Evolutionary conservation across 352 stramenopile genomes (phyloP), one percentile per base, ranked within the genome.

Genomic region (Globisporangium middletonii): DNA sequence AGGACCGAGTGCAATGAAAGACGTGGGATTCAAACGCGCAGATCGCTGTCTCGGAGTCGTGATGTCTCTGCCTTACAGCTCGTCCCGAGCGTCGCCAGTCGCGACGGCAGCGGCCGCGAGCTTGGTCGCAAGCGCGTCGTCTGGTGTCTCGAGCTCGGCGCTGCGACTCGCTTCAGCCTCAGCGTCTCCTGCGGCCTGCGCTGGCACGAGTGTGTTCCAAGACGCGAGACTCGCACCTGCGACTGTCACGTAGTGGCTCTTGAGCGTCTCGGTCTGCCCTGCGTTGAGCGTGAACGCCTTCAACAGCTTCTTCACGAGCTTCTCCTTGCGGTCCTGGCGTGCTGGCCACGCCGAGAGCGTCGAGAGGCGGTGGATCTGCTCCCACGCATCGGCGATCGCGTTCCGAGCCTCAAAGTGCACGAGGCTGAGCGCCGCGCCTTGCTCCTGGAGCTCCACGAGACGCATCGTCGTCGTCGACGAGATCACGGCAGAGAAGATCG

Each of bases 321-420:
- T 74, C 46, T 67, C 65, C 41, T 71, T 72, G 9, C 71, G 66
- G 23, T 78, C 68, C 30, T 71, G 67, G 12, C 74, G 61, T n/a
- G 63, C 63, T 11, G 80, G 77, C 80, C 80, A 90, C 27, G 62
- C 57, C 0, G 73, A 67, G 28, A 58, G 54, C 7, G 68, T 50
- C 2, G 59, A 60, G 16, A 88, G 53, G 18, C 69, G 62, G 30
- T 54, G 63, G 13, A 90, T 60, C 28, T 75, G 53, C 15, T 77
- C 68, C 77, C 75, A 88, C 11, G 67, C 71, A 33, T 83, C 70
- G 0, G 77, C 80, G 51, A 88, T 67, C 8, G 46, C 49, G 50
- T 86, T 84, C 46, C 64, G 56, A 4, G 66, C 11, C 19, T 67
- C 52, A 55, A 90, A 72, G 5, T 50, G 60, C 26, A 86, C 42